Conservation (phyloP, 176 grass and related monocot species). For the Hordeum vulgare region DNA sequence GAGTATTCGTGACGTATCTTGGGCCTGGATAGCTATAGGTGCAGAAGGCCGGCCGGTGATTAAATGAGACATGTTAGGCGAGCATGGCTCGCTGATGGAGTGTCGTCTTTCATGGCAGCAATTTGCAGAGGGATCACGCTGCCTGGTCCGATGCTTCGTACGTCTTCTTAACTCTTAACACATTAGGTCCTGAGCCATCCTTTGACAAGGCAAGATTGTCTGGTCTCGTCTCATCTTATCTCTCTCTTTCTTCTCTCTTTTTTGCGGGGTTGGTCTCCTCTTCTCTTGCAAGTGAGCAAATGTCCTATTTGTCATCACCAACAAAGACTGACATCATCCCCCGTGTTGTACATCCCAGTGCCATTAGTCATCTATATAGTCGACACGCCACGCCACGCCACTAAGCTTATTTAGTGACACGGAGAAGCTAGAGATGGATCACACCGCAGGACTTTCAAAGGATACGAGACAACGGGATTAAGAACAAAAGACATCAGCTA, state of each 20-base stretch:
- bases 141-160: not conserved
- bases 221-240: not conserved
- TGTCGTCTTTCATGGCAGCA: conserved; percentile 28
- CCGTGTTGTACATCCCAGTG: not conserved
- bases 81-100: conserved; percentile 13
- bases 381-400: not conserved
- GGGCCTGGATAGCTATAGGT: not conserved
- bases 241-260: no score
- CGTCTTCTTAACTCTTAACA: no score
- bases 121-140: not conserved
- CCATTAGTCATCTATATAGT: not conserved
- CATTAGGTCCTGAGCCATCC: no score
- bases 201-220: not conserved
- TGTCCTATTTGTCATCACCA: not conserved
- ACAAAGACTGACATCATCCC: no score
- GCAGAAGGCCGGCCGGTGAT: not conserved
- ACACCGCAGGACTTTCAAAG: not conserved
- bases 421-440: not conserved
- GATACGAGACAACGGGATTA: not conserved
- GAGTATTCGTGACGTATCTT: not conserved
- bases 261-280: no score
- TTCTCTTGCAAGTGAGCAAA: not conserved
- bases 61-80: conserved; percentile 24
- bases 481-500: not conserved
- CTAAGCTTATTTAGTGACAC: not conserved